Conservation (phyloP, 2,329 filamentous ascomycete genomes). For the Balansia obtecta region DNA sequence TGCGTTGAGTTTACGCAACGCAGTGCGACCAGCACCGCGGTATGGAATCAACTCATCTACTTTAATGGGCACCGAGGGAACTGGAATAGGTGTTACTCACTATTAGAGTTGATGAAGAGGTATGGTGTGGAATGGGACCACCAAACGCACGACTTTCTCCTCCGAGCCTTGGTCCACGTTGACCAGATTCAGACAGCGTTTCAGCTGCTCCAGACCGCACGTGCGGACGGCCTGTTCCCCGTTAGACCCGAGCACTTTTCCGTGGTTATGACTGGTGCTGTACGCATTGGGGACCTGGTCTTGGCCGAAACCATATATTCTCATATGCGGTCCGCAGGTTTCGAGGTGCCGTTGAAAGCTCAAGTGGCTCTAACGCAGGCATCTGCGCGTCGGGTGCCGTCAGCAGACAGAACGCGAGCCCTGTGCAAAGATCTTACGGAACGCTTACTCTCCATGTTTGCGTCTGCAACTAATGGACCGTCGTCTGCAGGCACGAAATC, state of each 20-base stretch:
- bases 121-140: constrained; percentile 33
- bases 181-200: constrained; percentile 38
- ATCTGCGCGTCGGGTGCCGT: constrained; percentile 15
- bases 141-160: constrained; percentile 36
- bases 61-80: constrained; percentile 53
- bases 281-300: constrained; percentile 30
- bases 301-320: constrained; percentile 28
- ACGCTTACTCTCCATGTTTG: constrained; percentile 15
- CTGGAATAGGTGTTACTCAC: constrained; percentile 33
- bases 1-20: constrained; percentile 38
- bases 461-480: neutral
- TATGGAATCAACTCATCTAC: constrained; percentile 70
- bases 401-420: constrained; percentile 13
- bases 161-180: constrained; percentile 35
- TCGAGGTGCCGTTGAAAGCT: constrained; percentile 29
- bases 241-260: constrained; percentile 37
- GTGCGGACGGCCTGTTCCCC: constrained; percentile 31
- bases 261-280: constrained; percentile 39
- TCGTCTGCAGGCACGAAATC: neutral
- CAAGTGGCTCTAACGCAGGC: constrained; percentile 31
- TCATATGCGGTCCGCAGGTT: constrained; percentile 29
- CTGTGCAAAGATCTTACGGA: constrained; percentile 18
- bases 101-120: constrained; percentile 37
- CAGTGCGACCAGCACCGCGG: constrained; percentile 39
- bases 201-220: constrained; percentile 31